Evolutionary conservation across 805 yeast species (phyloP), one percentile per base, ranked within the genome.

Genomic region (Yarrowia sp.): DNA sequence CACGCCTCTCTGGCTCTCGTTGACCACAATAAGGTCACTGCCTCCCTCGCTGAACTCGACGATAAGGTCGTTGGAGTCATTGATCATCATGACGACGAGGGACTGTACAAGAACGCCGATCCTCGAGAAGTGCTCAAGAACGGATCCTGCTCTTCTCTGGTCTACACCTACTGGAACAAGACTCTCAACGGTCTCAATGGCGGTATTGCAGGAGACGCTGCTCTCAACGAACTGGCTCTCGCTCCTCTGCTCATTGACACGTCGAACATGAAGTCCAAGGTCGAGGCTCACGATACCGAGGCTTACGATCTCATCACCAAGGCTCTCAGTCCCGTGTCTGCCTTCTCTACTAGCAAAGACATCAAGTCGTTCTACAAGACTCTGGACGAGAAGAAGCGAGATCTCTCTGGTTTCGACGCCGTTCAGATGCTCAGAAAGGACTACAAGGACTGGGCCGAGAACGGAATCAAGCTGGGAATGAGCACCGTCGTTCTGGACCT

Each of bases 41-140:
- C 90, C 87, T 14, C 82, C 74, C 38, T 76, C 79, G 1, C 75
- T 74, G 16, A 70, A 74, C 9, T 76, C 90, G 5, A 46, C 76
- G 79, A 68, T 75, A 35, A 71, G 75, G 86, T 89, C 0, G 77
- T 78, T 0, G 88, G 87, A 0, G 86, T 95, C 8, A 85, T 95
- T 35, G 99, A 94, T 76, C 99, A 94, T 76, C 99, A 94, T 76
- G 89, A 83, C 16, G 97, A 93, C 73, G 89, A 88, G 71, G 79
- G 79, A 0, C 77, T 78, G 9, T 86, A 81, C 72, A 45, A 72
- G 16, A 80, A 85, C 53, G 87, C 87, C 0, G 74, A 75, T 0
- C 97, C 97, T 0, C 78, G 95, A 67, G 78, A 89, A 2, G 81
- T 93, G 55, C 77, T 79, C 53, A 78, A 82, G 2, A 79, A 85